Evolutionary conservation across 345 rosid species (phyloP), one percentile per base, ranked within the genome.

Genomic region (Aurinia saxatilis): DNA sequence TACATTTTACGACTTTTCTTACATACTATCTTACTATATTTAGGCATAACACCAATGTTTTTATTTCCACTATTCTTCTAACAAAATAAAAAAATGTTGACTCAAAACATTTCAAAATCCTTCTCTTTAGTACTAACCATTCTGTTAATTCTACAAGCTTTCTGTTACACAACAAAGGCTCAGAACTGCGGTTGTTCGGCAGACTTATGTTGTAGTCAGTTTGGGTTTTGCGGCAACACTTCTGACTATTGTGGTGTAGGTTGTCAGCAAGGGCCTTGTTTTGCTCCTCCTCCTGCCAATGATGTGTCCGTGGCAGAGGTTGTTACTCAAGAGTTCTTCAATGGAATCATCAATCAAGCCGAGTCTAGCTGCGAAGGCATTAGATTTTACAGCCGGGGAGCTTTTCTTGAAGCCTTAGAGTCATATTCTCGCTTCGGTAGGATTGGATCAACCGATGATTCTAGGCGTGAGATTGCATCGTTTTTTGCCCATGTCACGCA

Each of bases 401-500:
- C 77, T 4, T 84, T 90, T 62, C 77, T 90, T 0, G 67, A 68
- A 0, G 97, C 92, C n/a, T 60, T 75, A 9, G 38, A 45, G 0
- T 68, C 84, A 0, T 87, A 47, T 38, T 52, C 87, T 35, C 66
- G 63, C 15, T 90, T 90, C 29, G 97, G 88, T 56, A 70, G 70
- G 37, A 59, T 68, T 10, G 88, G 91, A 1, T 70, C 74, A 0
- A 67, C 11, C 4, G 85, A 78, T 19, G 87, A 78, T 47, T 73
- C 81, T 3, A 82, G 65, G 68, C 85, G 96, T 6, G 91, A 86
- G 71, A 82, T 89, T 18, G 96, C 96, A 3, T 81, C 88, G 5
- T 84, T 83, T 73, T 90, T 90, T 40, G 95, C 92, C 1, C 95
- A 90, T 60, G 83, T 73, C 65, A 87, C 97, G 0, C 95, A 87